Conservation (phyloP, 2,329 filamentous ascomycete species). For the Arthrobotrys pseudoclavata region DNA sequence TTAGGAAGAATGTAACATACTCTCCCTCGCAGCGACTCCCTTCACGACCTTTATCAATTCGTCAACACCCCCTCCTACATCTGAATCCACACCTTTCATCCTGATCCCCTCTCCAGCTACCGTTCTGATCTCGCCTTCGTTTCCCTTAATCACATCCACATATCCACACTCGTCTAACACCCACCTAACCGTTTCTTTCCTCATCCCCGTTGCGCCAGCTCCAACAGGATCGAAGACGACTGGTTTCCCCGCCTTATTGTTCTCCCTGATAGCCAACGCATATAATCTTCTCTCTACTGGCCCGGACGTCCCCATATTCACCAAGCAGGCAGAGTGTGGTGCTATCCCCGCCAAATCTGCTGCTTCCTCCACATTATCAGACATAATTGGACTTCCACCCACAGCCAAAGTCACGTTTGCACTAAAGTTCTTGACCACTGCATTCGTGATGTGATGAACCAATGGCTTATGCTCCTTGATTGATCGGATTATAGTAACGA, state of each 20-base stretch:
- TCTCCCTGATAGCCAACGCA: constrained; percentile 79
- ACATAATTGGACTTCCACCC: constrained; percentile 94
- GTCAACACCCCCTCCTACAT: constrained; percentile 70
- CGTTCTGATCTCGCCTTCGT: constrained; percentile 86
- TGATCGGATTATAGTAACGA: constrained; percentile 70
- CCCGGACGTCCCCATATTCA: constrained; percentile 94
- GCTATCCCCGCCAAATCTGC: constrained; percentile 78
- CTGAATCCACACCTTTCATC: constrained; percentile 86
- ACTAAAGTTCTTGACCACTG: constrained; percentile 94
- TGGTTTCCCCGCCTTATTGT: constrained; percentile 81
- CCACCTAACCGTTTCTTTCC: constrained; percentile 77
- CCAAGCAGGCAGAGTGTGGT: constrained; percentile 76
- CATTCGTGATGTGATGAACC: constrained; percentile 97
- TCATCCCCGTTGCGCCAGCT: constrained; percentile 82
- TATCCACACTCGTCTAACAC: constrained; percentile 78
- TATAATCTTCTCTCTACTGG: constrained; percentile 78
- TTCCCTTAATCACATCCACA: constrained; percentile 92
- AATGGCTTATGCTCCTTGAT: constrained; percentile 78
- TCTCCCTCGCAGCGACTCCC: constrained; percentile 76
- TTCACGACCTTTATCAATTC: constrained; percentile 76
- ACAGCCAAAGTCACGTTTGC: constrained; percentile 89
- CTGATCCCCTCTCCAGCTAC: constrained; percentile 74
- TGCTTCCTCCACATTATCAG: constrained; percentile 86
- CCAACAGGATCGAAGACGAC: constrained; percentile 92
- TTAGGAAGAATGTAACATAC: constrained; percentile 64